A percentile compares a stretch with the other conserved stretches of the same genome.
These are phyloP conservation scores for Tardiomyces depauwii DNA, from an alignment of 1,139 yeast species.

Conservation along the genomic window DNA sequence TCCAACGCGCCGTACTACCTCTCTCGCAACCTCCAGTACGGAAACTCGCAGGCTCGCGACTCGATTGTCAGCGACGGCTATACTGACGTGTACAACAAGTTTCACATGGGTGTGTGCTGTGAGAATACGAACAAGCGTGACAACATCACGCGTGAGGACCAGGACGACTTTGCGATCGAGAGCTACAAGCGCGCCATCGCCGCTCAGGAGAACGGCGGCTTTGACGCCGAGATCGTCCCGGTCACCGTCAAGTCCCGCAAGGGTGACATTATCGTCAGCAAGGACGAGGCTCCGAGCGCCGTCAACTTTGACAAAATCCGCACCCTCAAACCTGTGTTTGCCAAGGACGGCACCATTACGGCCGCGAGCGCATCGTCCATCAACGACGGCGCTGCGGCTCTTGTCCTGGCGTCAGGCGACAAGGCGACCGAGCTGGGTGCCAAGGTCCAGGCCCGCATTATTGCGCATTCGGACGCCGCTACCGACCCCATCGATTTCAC, in stretches of 20 bases:
- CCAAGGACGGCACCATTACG: slow-evolving; percentile 85
- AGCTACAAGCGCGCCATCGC: slow-evolving; percentile 42
- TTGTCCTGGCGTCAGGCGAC: slow-evolving; percentile 66
- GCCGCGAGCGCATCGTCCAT: slow-evolving; percentile 90
- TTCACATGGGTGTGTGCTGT: slow-evolving; percentile 53
- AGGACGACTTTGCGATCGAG: slow-evolving; percentile 41
- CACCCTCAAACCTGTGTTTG: slow-evolving; percentile 77
- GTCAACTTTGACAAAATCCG: slow-evolving; percentile 60
- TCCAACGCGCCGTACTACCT: slow-evolving; percentile 41
- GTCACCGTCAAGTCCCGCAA: slow-evolving; percentile 42
- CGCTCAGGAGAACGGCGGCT: slow-evolving; percentile 38
- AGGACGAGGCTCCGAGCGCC: slow-evolving; percentile 59
- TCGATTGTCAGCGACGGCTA: slow-evolving; percentile 49
- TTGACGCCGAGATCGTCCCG: slow-evolving; percentile 41
- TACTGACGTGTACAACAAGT: slow-evolving; percentile 42
- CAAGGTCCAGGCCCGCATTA: slow-evolving; percentile 54
- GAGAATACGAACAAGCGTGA: slow-evolving; percentile 50
- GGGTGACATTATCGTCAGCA: slow-evolving; percentile 37
- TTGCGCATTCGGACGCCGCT: slow-evolving; percentile 95
- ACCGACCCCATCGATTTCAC: slow-evolving; percentile 86
- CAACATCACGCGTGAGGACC: slow-evolving; percentile 41
- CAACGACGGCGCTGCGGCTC: slow-evolving; percentile 93
- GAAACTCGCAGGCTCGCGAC: slow-evolving; percentile 39
- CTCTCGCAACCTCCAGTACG: slow-evolving; percentile 40
- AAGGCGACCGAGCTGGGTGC: slow-evolving; percentile 59